Percentiles rank a stretch among this genome's conserved stretches.
These are phyloP conservation scores for Cryphonectria nitschkei DNA, from an alignment of 2,329 filamentous ascomycete genomes.

Conservation along the genomic window DNA sequence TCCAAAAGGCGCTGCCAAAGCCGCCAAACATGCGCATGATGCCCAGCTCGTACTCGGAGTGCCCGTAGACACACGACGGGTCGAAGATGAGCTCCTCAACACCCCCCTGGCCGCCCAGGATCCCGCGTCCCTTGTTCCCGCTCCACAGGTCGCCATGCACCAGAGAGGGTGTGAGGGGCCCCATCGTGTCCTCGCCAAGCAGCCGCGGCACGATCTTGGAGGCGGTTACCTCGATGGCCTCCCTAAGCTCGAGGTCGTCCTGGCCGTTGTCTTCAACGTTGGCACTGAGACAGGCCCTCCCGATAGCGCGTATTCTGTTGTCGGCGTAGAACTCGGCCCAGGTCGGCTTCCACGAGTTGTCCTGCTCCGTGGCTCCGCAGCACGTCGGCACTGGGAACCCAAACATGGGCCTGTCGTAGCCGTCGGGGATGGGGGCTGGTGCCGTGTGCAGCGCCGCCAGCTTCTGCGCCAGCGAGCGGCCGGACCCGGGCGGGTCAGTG, in stretches of 20 bases:
- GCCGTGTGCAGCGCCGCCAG: constrained; percentile 79
- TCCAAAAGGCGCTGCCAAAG: constrained; percentile 72
- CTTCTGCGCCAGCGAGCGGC: constrained; percentile 70
- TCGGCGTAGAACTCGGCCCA: constrained; percentile 90
- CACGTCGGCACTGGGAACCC: constrained; percentile 86
- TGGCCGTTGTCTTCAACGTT: constrained; percentile 63
- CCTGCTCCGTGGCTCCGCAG: constrained; percentile 82
- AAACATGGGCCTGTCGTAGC: constrained; percentile 65
- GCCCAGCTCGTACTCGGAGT: constrained; percentile 87
- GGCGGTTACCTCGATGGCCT: constrained; percentile 67
- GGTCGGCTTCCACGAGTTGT: constrained; percentile 71
- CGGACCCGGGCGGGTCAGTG: constrained; percentile 47
- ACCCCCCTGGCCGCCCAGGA: constrained; percentile 56
- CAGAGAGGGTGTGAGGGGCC: constrained; percentile 73
- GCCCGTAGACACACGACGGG: constrained; percentile 78
- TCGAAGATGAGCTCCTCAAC: constrained; percentile 82
- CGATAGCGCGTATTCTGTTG: constrained; percentile 69
- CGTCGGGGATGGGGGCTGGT: constrained; percentile 67
- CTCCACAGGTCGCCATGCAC: constrained; percentile 95
- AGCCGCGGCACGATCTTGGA: constrained; percentile 72
- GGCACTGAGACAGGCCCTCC: constrained; percentile 57
- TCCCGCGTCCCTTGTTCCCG: constrained; percentile 75
- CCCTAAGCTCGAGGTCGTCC: constrained; percentile 51
- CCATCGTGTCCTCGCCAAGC: constrained; percentile 69
- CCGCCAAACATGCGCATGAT: constrained; percentile 98